A percentile compares a stretch with the other conserved stretches of the same genome.
These are phyloP conservation scores for Schizopora paradoxa DNA, from an alignment of 1,284 basidiomycete species.

Conservation along the genomic window DNA sequence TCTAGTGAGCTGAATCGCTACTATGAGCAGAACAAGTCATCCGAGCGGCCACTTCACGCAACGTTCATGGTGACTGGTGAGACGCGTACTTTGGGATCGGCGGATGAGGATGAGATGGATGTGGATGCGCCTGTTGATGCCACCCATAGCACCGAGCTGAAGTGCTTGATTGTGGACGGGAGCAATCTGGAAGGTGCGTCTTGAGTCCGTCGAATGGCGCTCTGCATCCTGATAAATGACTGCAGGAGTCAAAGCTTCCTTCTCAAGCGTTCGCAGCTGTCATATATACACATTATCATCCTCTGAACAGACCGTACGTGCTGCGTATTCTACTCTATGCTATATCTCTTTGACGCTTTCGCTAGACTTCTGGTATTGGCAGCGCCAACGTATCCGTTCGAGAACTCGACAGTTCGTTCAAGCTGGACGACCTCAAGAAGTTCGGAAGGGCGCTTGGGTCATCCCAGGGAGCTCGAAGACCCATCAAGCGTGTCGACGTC, in stretches of 20 bases:
- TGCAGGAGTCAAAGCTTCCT: conserved; percentile 46
- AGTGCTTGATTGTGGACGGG: conserved; percentile 51
- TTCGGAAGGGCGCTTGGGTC: conserved; percentile 22
- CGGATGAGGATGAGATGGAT: conserved; percentile 39
- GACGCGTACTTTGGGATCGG: conserved; percentile 17
- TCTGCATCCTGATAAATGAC: neutral
- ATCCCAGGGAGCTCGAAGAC: too few relatives aligned
- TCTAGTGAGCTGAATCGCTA: conserved; percentile 58
- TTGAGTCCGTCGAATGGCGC: neutral
- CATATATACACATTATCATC: conserved; percentile 67
- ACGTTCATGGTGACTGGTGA: conserved; percentile 65
- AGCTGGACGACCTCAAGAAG: neutral
- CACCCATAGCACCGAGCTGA: conserved; percentile 39
- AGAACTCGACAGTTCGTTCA: conserved; percentile 20
- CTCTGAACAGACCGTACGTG: conserved; percentile 49
- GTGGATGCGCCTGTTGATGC: conserved; percentile 32
- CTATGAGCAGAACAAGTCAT: conserved; percentile 37
- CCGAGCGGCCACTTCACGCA: conserved; percentile 44
- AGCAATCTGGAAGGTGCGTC: conserved; percentile 52
- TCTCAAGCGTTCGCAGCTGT: conserved; percentile 42
- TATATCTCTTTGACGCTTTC: neutral
- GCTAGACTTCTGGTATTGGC: neutral
- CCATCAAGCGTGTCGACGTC: too few relatives aligned
- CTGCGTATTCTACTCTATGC: conserved; percentile 1
- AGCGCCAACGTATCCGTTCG: conserved; percentile 37